Evolutionary conservation across 2,329 filamentous ascomycete species (phyloP).

Genomic region (Colletotrichum musae): DNA sequence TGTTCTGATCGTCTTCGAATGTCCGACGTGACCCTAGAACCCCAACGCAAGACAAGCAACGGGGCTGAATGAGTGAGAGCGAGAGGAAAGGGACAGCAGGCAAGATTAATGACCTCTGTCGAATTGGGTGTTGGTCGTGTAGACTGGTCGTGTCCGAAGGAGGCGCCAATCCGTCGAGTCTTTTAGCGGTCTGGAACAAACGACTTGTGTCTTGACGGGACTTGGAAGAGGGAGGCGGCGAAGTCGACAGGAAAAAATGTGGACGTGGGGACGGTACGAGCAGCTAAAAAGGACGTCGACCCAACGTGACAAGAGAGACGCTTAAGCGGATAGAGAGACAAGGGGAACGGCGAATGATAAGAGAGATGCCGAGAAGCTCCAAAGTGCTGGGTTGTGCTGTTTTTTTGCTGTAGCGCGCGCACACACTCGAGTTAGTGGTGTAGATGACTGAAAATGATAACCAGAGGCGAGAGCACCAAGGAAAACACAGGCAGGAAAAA

Average conservation of each 20-base stretch:
- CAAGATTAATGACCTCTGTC: slow-evolving; percentile 15
- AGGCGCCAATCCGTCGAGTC: slow-evolving; percentile 27
- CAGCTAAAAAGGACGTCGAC: slow-evolving; percentile 41
- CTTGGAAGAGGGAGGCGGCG: slow-evolving; percentile 32
- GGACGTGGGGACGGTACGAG: slow-evolving; percentile 40
- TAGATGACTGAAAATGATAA: slow-evolving; percentile 39
- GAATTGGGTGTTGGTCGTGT: background rate
- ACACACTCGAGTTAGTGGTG: slow-evolving; percentile 11
- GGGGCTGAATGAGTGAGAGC: slow-evolving; percentile 21
- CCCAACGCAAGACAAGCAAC: slow-evolving; percentile 34
- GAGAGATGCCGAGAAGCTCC: slow-evolving; percentile 41
- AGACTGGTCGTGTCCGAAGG: slow-evolving; percentile 23
- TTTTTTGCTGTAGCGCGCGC: slow-evolving; percentile 13
- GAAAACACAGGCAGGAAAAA: slow-evolving; percentile 43
- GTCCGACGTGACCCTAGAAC: slow-evolving; percentile 35
- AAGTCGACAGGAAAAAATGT: slow-evolving; percentile 41
- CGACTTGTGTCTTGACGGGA: slow-evolving; percentile 30
- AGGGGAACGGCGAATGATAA: slow-evolving; percentile 41
- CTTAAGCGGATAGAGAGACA: slow-evolving; percentile 40
- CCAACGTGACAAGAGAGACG: slow-evolving; percentile 39
- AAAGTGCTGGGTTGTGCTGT: slow-evolving; percentile 34
- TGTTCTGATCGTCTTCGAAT: slow-evolving; percentile 6
- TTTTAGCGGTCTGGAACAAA: slow-evolving; percentile 26
- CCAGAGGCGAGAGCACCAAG: slow-evolving; percentile 39
- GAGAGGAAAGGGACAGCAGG: slow-evolving; percentile 11